Evolutionary conservation across 768 basidiomycete species (phyloP).

Genomic region (Leccinum uliginosum): DNA sequence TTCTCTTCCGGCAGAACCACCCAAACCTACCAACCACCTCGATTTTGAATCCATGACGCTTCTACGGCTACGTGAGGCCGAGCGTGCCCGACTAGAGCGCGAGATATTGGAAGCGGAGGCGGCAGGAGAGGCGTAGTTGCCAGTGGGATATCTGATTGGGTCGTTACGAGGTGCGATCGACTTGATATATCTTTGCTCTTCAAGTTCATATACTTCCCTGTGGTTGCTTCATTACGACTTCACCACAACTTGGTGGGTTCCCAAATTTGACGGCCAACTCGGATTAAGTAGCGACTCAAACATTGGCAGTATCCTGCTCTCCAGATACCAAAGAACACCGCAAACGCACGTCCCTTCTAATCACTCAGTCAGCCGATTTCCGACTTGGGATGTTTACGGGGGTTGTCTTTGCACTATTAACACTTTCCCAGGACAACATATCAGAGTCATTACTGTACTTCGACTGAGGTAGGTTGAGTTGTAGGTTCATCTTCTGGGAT

Average conservation of each 20-base stretch:
- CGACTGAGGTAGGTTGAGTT: background rate
- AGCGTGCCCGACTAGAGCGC: slow-evolving; percentile 68
- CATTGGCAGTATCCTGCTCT: background rate
- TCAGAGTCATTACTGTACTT: background rate
- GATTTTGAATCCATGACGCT: slow-evolving; percentile 81
- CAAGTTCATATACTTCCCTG: background rate
- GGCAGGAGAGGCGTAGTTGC: slow-evolving; percentile 11
- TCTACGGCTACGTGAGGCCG: slow-evolving; percentile 77
- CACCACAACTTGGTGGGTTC: background rate
- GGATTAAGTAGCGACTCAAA: background rate
- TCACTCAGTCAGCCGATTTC: background rate
- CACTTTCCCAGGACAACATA: background rate
- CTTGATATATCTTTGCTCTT: slow-evolving; percentile 3
- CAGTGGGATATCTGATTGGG: background rate
- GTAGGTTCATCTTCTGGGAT: background rate
- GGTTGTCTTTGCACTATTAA: background rate
- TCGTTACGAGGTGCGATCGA: slow-evolving; percentile 11
- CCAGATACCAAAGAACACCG: background rate
- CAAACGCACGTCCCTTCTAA: background rate
- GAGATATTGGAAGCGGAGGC: slow-evolving; percentile 74
- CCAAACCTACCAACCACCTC: slow-evolving; percentile 39
- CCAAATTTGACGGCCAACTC: background rate
- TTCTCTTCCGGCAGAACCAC: slow-evolving; percentile 14
- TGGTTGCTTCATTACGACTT: background rate
- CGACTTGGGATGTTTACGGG: background rate